Evolutionary conservation across 306 rosid genomes (phyloP).

Genomic region (Quercus berberidifolia): DNA sequence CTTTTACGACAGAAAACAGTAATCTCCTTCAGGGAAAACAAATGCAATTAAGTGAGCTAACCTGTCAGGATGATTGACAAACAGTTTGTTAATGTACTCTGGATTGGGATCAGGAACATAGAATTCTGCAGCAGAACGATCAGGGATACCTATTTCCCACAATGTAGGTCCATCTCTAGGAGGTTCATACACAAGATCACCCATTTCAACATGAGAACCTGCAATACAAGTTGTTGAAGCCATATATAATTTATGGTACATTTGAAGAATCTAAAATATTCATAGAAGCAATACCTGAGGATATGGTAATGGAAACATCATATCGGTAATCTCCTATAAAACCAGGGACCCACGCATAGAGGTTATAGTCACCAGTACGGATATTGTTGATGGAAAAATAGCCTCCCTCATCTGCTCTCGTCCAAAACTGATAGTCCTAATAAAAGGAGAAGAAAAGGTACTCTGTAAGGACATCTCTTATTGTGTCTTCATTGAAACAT

Average conservation of each 20-base stretch:
- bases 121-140: constrained; percentile 86
- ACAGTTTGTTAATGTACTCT: constrained; percentile 65
- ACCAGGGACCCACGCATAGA: constrained; percentile 82
- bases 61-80: constrained; percentile 81
- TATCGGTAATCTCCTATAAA: constrained; percentile 73
- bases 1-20: not conserved
- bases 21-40: not conserved
- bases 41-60: constrained; percentile 13
- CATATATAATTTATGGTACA: not conserved
- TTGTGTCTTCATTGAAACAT: not conserved
- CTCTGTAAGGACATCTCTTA: not conserved
- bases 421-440: constrained; percentile 90
- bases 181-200: constrained; percentile 65
- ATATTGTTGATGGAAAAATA: constrained; percentile 50
- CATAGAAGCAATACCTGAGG: constrained; percentile 44
- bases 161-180: constrained; percentile 85
- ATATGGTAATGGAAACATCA: constrained; percentile 44
- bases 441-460: not conserved
- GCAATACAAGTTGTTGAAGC: constrained; percentile 12
- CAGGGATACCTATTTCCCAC: constrained; percentile 97
- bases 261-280: not conserved
- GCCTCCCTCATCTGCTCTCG: constrained; percentile 65
- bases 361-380: constrained; percentile 51
- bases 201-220: constrained; percentile 59
- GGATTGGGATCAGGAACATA: constrained; percentile 83